A percentile compares a stretch with the other conserved stretches of the same genome.
Conservation (phyloP, 2,329 filamentous ascomycete genomes). For the Claviceps sp. region DNA sequence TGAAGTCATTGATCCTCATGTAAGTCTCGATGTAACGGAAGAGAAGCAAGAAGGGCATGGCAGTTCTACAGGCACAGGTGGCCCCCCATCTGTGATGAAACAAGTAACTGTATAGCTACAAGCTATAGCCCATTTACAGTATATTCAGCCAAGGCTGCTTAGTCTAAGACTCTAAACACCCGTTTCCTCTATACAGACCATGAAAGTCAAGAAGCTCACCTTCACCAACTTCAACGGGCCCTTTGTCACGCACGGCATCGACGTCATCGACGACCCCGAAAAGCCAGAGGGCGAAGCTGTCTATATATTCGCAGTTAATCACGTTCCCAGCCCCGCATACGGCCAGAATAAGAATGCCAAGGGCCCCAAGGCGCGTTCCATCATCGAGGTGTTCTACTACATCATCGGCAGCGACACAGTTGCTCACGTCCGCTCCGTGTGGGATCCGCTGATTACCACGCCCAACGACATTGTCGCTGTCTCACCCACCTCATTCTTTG, state of each 20-base stretch:
- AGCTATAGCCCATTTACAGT: background rate
- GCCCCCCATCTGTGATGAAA: background rate
- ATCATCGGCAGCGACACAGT: slow-evolving; percentile 26
- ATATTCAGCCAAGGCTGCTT: background rate
- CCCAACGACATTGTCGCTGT: slow-evolving; percentile 44
- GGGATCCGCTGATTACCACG: slow-evolving; percentile 37
- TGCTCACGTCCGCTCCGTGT: slow-evolving; percentile 38
- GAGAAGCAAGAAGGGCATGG: no score
- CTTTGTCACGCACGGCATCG: slow-evolving; percentile 48
- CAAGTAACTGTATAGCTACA: background rate
- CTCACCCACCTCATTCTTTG: slow-evolving; percentile 35
- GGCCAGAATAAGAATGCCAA: slow-evolving; percentile 12
- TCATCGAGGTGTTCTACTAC: slow-evolving; percentile 46
- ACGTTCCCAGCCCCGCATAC: slow-evolving; percentile 35
- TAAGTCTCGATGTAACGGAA: slow-evolving; percentile 14
- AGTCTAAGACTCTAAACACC: background rate
- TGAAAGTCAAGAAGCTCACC: slow-evolving; percentile 25
- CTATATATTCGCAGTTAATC: slow-evolving; percentile 49
- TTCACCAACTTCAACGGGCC: slow-evolving; percentile 38
- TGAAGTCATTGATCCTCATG: slow-evolving; percentile 40
- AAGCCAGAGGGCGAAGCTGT: slow-evolving; percentile 24
- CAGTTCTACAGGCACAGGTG: background rate
- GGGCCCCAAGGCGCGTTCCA: slow-evolving; percentile 31
- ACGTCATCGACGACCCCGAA: slow-evolving; percentile 38
- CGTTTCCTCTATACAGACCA: slow-evolving; percentile 7